Conservation (phyloP, 202 grass and related monocot species). For the Panicum hallii region DNA sequence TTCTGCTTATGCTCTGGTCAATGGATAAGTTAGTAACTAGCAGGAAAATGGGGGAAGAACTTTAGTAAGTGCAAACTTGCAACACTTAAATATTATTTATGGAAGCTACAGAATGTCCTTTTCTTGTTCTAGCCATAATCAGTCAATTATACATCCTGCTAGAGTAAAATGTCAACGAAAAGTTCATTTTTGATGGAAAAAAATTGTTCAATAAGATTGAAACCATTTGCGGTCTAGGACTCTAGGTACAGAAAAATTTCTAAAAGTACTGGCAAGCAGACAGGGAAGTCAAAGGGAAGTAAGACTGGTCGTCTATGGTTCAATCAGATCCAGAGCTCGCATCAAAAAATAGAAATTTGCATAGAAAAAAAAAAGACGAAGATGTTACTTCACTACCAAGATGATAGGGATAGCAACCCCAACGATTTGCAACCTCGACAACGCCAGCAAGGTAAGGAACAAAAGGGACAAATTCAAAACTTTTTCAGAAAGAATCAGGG, state of each 20-base stretch:
- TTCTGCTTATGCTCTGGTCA: constrained; percentile 22
- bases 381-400: not conserved
- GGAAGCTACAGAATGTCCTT: constrained; percentile 11
- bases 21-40: constrained; percentile 14
- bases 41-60: not conserved
- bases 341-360: not conserved
- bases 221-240: not conserved
- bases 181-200: too few species aligned
- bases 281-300: constrained; percentile 1
- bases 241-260: not conserved
- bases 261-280: not conserved
- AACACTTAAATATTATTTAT: not conserved
- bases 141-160: not conserved
- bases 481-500: constrained; percentile 18
- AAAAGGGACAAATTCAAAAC: not conserved
- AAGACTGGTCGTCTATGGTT: not conserved
- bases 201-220: not conserved
- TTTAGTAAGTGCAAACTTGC: not conserved
- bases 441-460: not conserved
- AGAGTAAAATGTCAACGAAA: not conserved
- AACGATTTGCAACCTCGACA: not conserved
- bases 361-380: not conserved
- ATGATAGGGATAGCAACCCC: not conserved
- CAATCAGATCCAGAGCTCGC: constrained; percentile 32
- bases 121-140: constrained; percentile 27